Evolutionary conservation across 2,329 filamentous ascomycete genomes (phyloP), one percentile per base, ranked within the genome.

Genomic region (Trichoderma pleuroti): DNA sequence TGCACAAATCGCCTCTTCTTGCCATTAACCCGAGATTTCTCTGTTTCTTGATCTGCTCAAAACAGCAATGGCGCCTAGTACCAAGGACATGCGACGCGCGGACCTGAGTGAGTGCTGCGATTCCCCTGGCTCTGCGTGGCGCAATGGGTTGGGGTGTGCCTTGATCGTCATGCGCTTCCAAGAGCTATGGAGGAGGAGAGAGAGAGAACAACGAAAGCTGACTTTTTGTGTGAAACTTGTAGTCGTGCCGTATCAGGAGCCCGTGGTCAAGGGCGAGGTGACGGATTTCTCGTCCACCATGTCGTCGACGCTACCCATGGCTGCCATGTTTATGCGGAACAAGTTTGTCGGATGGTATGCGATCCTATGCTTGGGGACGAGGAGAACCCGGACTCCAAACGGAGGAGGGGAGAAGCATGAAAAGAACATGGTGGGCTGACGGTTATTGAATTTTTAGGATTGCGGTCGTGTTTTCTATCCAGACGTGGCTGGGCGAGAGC

Each of bases 291-390:
- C 88, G 67, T 91, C 92, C 81, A 93, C 86, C 32, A 78, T 91
- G 69, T 84, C 87, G 32, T 95, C 91, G 78, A 97, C 94, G 42
- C 85, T 98, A 78, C 95, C 95, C 71, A 98, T 98, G 95, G 94
- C 93, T 71, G 94, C 94, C 74, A 97, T 97, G 87, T 96, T 97
- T 80, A 96, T 92, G 76, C 88, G 94, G 75, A 97, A 97, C 84
- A 92, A 93, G 87, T 96, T 88, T 77, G 83, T 91, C 71, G 89
- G 89, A 78, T 91, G 89, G 87, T 89, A 81, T 72, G 84, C 42
- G 79, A 32, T 21, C 1, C 4, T 16, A 30, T n/a, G n/a, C n/a
- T n/a, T n/a, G n/a, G n/a, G n/a, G n/a, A n/a, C n/a, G n/a, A n/a
- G n/a, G n/a, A n/a, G n/a, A n/a, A n/a, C n/a, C n/a, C 11, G 14